Conservation (phyloP, 805 yeast species). For the Kazachstania bromeliacearum region DNA sequence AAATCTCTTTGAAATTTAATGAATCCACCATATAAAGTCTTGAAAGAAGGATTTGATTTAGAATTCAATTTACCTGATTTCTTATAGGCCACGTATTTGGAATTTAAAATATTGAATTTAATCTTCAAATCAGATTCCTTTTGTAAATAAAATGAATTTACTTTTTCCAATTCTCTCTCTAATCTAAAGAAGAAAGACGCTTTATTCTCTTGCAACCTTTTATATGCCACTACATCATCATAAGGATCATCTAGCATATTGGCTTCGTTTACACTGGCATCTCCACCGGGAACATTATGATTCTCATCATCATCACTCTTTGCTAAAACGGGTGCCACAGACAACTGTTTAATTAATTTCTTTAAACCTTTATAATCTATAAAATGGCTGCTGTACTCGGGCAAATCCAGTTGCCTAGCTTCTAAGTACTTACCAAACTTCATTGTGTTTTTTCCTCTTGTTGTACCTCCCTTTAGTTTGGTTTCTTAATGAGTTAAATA, state of each 20-base stretch:
- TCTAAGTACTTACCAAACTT: slow-evolving; percentile 95
- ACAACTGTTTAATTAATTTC: slow-evolving; percentile 79
- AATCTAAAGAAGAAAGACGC: slow-evolving; percentile 79
- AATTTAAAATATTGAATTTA: slow-evolving; percentile 63
- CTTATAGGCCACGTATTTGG: slow-evolving; percentile 50
- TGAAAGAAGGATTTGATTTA: slow-evolving; percentile 45
- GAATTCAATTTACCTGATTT: slow-evolving; percentile 38
- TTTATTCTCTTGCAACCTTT: slow-evolving; percentile 73
- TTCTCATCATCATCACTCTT: slow-evolving; percentile 10
- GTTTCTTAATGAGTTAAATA: too few species aligned
- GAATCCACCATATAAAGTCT: slow-evolving; percentile 79
- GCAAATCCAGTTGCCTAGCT: slow-evolving; percentile 85
- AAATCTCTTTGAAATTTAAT: slow-evolving; percentile 84
- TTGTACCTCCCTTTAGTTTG: too few species aligned
- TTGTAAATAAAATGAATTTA: slow-evolving; percentile 81
- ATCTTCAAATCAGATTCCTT: slow-evolving; percentile 82
- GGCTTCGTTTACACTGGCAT: neutral
- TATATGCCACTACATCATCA: slow-evolving; percentile 34
- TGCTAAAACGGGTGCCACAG: slow-evolving; percentile 28
- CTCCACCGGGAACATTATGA: slow-evolving; percentile 9
- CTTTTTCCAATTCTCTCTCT: slow-evolving; percentile 93
- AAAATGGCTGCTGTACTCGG: slow-evolving; percentile 89
- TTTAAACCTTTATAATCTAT: slow-evolving; percentile 91
- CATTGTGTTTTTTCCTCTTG: slow-evolving; percentile 32
- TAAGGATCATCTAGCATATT: slow-evolving; percentile 25